Evolutionary conservation across 139 green algal species (phyloP).

Genomic region (Chlamydomonas schloesseri): DNA sequence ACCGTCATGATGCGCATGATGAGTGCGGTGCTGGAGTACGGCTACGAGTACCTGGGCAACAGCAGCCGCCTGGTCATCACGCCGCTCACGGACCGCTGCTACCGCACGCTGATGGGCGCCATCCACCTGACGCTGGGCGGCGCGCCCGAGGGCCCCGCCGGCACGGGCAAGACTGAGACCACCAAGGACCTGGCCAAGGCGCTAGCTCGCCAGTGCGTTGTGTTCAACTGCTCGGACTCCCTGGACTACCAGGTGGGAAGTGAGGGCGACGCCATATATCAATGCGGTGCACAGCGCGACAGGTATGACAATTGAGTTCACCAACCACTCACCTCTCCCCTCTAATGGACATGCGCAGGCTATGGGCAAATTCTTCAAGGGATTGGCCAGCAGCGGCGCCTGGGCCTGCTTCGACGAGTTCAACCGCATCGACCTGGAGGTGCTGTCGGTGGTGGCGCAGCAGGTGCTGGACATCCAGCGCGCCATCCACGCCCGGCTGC

Average conservation of each 20-base stretch:
- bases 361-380: constrained; percentile 66
- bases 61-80: constrained; percentile 80
- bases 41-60: constrained; percentile 88
- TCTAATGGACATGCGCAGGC: constrained; percentile 1
- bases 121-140: constrained; percentile 85
- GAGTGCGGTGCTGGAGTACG: constrained; percentile 62
- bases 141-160: constrained; percentile 78
- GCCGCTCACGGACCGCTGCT: constrained; percentile 69
- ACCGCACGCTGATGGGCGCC: constrained; percentile 85
- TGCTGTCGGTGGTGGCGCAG: constrained; percentile 74
- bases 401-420: constrained; percentile 93
- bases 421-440: constrained; percentile 85
- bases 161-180: constrained; percentile 86
- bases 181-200: constrained; percentile 90
- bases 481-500: constrained; percentile 75
- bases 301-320: too few species aligned
- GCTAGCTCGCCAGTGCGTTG: constrained; percentile 79
- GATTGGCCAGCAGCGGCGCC: constrained; percentile 76
- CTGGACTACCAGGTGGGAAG: constrained; percentile 66
- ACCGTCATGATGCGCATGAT: constrained; percentile 58
- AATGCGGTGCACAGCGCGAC: too few species aligned
- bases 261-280: not conserved
- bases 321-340: too few species aligned
- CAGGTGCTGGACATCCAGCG: constrained; percentile 88
- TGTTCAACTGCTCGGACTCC: constrained; percentile 90